Evolutionary conservation across 257 asterid genomes (phyloP), one percentile per base, ranked within the genome.

Genomic region (Gardenia jasminoides): DNA sequence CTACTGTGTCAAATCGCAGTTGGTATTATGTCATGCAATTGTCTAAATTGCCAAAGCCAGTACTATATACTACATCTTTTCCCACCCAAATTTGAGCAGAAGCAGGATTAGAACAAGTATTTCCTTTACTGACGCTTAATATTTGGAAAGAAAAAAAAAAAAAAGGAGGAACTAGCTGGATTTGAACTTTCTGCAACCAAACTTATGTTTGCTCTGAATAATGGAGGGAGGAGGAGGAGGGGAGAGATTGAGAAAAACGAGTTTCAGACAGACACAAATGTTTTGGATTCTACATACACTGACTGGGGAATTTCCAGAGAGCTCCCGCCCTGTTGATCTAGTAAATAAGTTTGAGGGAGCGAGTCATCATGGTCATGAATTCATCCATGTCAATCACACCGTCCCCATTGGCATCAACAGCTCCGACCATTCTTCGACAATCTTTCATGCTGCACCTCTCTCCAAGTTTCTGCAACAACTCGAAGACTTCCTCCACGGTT

Each of bases 341-440:
- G 22, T n/a, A 78, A 10, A 7, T 26, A 28, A 69, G 83, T 58
- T 61, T 80, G 86, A 93, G 88, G 72, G 89, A 74, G 26, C 92
- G 89, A 61, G 97, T 93, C 97, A 92, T 93, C 99, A 93, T 95
- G 76, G 78, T 87, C 72, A 89, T 72, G 79, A 95, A 95, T 78
- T 95, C 99, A 70, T 92, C 97, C 56, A 88, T 83, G 83, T 95
- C 99, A n/a, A 93, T 88, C 59, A 87, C 97, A 77, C 97, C 99
- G 83, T 93, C 99, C 8, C 97, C 90, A 74, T 93, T 95, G 2
- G 87, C 76, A 84, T 95, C 99, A 77, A 92, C 96, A 28, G 94
- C 98, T 46, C 84, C 73, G 67, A 93, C 98, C 99, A 95, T 95
- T 76, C 80, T 88, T 83, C 76, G 72, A 86, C 99, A 93, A 81